Evolutionary conservation across 495 filamentous ascomycete genomes (phyloP).

Genomic region (Neurospora cerealis): DNA sequence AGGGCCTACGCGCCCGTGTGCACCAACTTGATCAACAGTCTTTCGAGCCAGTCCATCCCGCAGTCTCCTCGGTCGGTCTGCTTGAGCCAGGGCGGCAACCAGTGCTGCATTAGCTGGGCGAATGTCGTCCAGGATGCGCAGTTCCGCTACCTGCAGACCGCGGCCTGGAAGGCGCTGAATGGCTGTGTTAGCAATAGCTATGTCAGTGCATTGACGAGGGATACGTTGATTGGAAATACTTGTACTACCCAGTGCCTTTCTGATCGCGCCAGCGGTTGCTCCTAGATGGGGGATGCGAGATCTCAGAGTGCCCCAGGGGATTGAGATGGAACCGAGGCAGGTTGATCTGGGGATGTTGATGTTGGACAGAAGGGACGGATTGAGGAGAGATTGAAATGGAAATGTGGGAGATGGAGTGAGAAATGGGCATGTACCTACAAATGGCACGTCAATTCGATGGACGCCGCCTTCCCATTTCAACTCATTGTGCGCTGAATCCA

Average conservation of each 20-base stretch:
- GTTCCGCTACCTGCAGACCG: background rate
- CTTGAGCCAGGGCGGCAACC: background rate
- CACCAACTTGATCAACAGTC: background rate
- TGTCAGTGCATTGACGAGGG: background rate
- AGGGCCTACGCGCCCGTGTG: background rate
- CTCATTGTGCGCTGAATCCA: background rate
- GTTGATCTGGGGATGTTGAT: background rate
- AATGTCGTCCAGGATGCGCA: background rate
- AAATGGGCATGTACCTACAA: background rate
- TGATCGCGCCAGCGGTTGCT: background rate
- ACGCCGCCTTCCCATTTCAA: background rate
- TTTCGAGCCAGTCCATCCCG: background rate
- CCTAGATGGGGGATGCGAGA: background rate
- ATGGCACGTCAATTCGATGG: background rate
- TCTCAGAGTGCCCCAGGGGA: too few species aligned
- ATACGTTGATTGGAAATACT: background rate
- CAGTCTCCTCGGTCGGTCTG: background rate
- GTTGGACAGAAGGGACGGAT: too few species aligned
- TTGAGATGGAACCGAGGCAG: background rate
- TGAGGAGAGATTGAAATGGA: background rate
- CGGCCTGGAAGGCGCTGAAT: background rate
- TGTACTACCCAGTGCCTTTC: background rate
- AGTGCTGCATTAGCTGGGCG: constrained; percentile 1
- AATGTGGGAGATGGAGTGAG: background rate
- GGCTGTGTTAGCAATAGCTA: background rate